Percentiles rank a stretch among this genome's conserved stretches.
Conservation (phyloP, 2,329 filamentous ascomycete species). For the Trichoderma arundinaceum region DNA sequence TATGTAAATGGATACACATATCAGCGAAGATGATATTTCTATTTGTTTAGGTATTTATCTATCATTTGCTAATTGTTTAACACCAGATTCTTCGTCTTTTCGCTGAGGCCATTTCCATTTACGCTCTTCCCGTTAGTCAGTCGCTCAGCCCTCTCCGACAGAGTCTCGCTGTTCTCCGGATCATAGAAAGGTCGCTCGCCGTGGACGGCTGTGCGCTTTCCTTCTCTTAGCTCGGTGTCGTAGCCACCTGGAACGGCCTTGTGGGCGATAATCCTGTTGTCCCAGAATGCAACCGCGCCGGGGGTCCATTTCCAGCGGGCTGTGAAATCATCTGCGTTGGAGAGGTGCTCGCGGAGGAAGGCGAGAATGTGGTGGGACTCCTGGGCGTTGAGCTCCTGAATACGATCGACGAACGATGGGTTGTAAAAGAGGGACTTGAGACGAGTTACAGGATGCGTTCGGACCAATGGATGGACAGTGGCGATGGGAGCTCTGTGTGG, state of each 20-base stretch:
- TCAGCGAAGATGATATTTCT: neutral
- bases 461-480: slow-evolving; percentile 29
- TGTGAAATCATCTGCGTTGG: slow-evolving; percentile 30
- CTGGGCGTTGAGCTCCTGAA: slow-evolving; percentile 29
- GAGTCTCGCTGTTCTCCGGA: slow-evolving; percentile 25
- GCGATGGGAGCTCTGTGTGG: slow-evolving; percentile 30
- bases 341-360: slow-evolving; percentile 31
- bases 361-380: slow-evolving; percentile 31
- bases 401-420: slow-evolving; percentile 28
- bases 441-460: slow-evolving; percentile 30
- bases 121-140: slow-evolving; percentile 16
- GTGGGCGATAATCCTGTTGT: slow-evolving; percentile 31
- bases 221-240: slow-evolving; percentile 28
- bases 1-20: neutral
- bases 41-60: neutral
- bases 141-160: slow-evolving; percentile 26
- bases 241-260: slow-evolving; percentile 30
- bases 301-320: slow-evolving; percentile 32
- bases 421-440: slow-evolving; percentile 30
- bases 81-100: slow-evolving; percentile 20
- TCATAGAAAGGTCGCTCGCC: slow-evolving; percentile 31
- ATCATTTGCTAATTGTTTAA: slow-evolving; percentile 17
- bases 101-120: neutral
- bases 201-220: slow-evolving; percentile 27
- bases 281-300: slow-evolving; percentile 31